phyloP scores from a whole-genome alignment of 2,329 filamentous ascomycete genomes.

The Aschersonia sp. region DNA sequence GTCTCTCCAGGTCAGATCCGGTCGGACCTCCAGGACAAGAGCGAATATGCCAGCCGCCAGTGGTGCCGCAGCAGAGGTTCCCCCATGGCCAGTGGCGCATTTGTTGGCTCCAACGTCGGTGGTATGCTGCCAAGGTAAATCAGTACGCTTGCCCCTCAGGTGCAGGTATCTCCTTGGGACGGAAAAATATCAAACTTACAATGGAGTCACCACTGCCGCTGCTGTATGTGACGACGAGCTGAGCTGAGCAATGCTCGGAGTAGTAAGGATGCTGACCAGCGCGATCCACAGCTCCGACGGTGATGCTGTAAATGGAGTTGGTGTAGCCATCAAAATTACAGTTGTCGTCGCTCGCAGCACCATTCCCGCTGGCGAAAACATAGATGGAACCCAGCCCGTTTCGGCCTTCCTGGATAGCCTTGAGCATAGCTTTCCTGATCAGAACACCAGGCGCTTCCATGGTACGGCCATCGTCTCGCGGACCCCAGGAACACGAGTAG shows the following conservation, averaged over 20 bases:
- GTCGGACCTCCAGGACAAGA: constrained; percentile 69
- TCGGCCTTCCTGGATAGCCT: constrained; percentile 79
- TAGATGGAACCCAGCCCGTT: constrained; percentile 77
- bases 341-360: constrained; percentile 75
- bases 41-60: constrained; percentile 87
- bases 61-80: constrained; percentile 89
- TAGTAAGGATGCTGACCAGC: constrained; percentile 87
- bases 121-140: constrained; percentile 45
- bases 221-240: constrained; percentile 92
- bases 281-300: constrained; percentile 82
- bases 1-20: constrained; percentile 85
- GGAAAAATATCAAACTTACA: constrained; percentile 22
- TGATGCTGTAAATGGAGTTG: constrained; percentile 98
- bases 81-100: constrained; percentile 75
- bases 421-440: constrained; percentile 81
- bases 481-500: constrained; percentile 98
- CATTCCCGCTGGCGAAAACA: constrained; percentile 91
- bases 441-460: constrained; percentile 91
- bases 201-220: constrained; percentile 82
- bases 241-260: constrained; percentile 89
- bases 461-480: constrained; percentile 78
- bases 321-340: constrained; percentile 99
- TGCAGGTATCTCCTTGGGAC: too few relatives aligned
- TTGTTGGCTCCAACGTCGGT: constrained; percentile 72
- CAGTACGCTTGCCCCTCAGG: too few relatives aligned